These are phyloP conservation scores for Apiospora marii DNA, from an alignment of 2,329 filamentous ascomycete species.

Conservation along the genomic window DNA sequence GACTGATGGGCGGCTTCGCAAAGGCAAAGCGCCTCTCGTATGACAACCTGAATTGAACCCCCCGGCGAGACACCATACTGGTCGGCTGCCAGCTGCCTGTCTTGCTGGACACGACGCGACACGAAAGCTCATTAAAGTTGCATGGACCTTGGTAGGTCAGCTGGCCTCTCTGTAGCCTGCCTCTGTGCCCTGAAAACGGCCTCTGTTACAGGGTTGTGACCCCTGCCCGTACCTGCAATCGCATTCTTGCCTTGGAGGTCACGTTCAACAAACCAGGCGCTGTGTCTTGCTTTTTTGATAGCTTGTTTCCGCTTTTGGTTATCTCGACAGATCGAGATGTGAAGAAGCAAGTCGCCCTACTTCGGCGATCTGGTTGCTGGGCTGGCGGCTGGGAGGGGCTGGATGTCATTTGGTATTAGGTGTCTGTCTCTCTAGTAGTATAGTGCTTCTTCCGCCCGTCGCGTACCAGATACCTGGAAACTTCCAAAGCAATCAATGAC, in stretches of 20 bases:
- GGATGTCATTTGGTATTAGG: background rate
- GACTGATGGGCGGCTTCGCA: slow-evolving; percentile 16
- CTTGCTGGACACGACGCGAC: slow-evolving; percentile 3
- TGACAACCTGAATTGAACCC: slow-evolving; percentile 11
- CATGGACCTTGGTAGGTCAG: slow-evolving; percentile 2
- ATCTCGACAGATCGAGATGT: slow-evolving; percentile 1
- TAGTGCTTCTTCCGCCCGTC: background rate
- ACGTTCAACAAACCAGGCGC: slow-evolving; percentile 4
- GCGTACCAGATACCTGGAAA: background rate
- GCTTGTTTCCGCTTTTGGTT: slow-evolving; percentile 11
- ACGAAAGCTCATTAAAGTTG: slow-evolving; percentile 19
- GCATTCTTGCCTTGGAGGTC: slow-evolving; percentile 18
- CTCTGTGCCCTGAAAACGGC: slow-evolving; percentile 14
- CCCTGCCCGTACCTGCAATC: slow-evolving; percentile 3
- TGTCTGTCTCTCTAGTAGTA: background rate
- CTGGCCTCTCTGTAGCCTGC: background rate
- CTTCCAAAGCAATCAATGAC: background rate
- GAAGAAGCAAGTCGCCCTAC: slow-evolving; percentile 3
- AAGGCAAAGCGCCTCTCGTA: slow-evolving; percentile 17
- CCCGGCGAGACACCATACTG: slow-evolving; percentile 4
- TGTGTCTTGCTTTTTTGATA: slow-evolving; percentile 4
- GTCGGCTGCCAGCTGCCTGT: background rate
- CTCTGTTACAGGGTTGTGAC: slow-evolving; percentile 19
- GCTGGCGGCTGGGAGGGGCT: slow-evolving; percentile 1
- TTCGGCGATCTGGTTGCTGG: background rate